Evolutionary conservation across 805 yeast species (phyloP), one percentile per base, ranked within the genome.

Genomic region (Lipomyces yamanashiensis): DNA sequence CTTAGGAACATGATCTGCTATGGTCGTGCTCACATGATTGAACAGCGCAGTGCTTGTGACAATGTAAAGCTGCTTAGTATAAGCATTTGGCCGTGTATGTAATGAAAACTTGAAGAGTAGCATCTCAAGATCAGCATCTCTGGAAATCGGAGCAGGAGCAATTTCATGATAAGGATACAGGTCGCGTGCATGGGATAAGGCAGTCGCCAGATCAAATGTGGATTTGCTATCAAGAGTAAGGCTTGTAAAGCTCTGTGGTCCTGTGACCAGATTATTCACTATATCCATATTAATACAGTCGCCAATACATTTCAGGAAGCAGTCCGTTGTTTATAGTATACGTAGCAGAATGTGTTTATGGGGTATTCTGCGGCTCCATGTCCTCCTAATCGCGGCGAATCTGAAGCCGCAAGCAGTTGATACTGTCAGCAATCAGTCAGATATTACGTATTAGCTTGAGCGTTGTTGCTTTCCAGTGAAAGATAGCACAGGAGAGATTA

Each of bases 81-180:
- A 28, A 7, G 2, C 2, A 7, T 17, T 51, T 6, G 44, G 54
- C 2, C 33, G 54, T 10, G 54, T 43, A 17, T 23, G 7, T 7
- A 51, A n/a, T 5, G 54, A 51, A 13, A 23, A 17, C 33, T 37
- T 17, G 8, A 51, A 9, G n/a, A 51, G 23, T 1, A 51, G 33
- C 28, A 36, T 7, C 3, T 51, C 54, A 44, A 51, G 28, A 23
- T 51, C 54, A 36, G 54, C n/a, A 13, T 23, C 13, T 10, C 44
- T n/a, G 41, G 54, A 13, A 28, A 51, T 17, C 33, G 54, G 54
- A 15, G 44, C 2, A 13, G 54, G 33, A 7, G 54, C 36, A 2
- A 51, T 52, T 15, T 52, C 56, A 34, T 52, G 39, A 17, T 52
- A 41, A 4, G 56, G 56, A 41, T 52, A 52, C 43, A 54, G 59